Evolutionary conservation across 169 alveolate genomes (phyloP).

Genomic region (Ichthyophthirius multifiliis): DNA sequence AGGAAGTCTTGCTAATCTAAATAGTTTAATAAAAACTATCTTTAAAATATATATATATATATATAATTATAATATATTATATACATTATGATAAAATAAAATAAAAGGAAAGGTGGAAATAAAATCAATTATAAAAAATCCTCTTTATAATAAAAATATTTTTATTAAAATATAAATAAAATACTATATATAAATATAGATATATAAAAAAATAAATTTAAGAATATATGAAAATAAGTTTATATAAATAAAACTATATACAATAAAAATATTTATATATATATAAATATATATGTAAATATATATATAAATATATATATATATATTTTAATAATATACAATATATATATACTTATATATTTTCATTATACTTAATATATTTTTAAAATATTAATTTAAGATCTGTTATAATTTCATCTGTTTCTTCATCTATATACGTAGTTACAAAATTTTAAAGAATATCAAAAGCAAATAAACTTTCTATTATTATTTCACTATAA

Average conservation of each 20-base stretch:
- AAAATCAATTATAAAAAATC: background rate
- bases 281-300: no score
- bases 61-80: background rate
- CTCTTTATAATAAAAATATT: background rate
- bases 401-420: background rate
- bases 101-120: background rate
- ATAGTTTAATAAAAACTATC: background rate
- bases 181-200: no score
- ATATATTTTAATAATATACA: background rate
- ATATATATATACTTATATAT: background rate
- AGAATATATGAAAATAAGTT: no score
- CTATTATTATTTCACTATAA: background rate
- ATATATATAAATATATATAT: no score
- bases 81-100: background rate
- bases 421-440: background rate
- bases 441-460: background rate
- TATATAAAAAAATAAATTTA: no score
- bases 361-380: background rate
- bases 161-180: no score
- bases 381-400: background rate
- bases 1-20: slow-evolving; percentile 47
- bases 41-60: background rate
- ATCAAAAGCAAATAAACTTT: background rate
- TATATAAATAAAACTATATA: no score
- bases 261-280: no score